These are phyloP conservation scores for Artemisia tridentata DNA, from an alignment of 129 eudicot genomes.

Conservation along the genomic window DNA sequence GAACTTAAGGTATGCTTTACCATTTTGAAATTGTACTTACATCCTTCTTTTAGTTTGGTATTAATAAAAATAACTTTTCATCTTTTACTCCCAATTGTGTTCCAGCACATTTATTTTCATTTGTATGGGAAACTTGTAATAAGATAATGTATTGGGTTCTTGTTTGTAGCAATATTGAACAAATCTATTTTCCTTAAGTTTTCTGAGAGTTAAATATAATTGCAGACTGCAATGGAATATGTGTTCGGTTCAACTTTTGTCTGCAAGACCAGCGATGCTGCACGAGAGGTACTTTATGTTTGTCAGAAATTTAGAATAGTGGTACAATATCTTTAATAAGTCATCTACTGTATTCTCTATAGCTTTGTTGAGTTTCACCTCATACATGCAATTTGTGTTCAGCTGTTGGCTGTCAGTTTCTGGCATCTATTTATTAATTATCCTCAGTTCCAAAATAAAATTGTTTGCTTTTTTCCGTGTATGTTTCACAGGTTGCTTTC, in stretches of 20 bases:
- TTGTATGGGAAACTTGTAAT: conserved; percentile 7
- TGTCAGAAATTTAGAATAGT: background rate
- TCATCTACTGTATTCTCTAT: background rate
- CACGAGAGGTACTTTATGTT: conserved; percentile 64
- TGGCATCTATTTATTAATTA: background rate
- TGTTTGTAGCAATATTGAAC: conserved; percentile 1
- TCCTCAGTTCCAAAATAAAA: background rate
- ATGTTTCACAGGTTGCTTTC: conserved; percentile 75
- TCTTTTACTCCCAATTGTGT: conserved; percentile 3
- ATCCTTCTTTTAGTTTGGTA: background rate
- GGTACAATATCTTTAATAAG: background rate
- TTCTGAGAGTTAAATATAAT: conserved; percentile 25
- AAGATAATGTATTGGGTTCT: background rate
- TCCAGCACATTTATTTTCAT: conserved; percentile 5
- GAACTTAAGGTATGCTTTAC: conserved; percentile 63
- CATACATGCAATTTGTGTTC: conserved; percentile 13
- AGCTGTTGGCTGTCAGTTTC: background rate
- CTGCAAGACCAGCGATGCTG: conserved; percentile 84
- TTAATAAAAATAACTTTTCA: conserved; percentile 2
- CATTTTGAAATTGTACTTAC: background rate
- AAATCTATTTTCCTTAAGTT: conserved; percentile 4
- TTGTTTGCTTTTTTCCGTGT: background rate
- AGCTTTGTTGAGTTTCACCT: background rate
- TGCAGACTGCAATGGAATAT: conserved; percentile 96
- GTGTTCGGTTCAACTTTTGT: conserved; percentile 95